Conservation (phyloP, 2,329 filamentous ascomycete species). For the Ophiocordyceps camponoti-saundersi region DNA sequence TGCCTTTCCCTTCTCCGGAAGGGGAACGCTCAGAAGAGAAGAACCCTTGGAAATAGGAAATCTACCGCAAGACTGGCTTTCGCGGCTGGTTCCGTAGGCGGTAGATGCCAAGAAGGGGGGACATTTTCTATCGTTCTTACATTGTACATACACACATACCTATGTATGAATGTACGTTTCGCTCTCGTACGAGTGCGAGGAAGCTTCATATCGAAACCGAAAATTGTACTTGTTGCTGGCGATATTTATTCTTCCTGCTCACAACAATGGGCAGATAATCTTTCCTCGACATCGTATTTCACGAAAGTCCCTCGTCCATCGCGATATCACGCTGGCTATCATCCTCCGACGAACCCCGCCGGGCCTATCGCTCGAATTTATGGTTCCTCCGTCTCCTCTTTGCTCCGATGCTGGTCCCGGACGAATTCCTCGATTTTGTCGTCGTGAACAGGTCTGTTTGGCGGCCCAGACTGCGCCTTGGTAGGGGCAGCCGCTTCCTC, state of each 20-base stretch:
- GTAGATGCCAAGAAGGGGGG: conserved; percentile 45
- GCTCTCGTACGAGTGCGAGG: too few species aligned
- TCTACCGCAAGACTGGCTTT: conserved; percentile 26
- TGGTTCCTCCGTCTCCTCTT: conserved; percentile 6
- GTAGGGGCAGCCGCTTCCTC: background rate
- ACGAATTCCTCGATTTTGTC: conserved; percentile 34
- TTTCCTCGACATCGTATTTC: too few species aligned
- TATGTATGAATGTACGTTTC: too few species aligned
- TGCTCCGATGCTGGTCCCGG: conserved; percentile 33
- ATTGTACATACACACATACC: background rate
- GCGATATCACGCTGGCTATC: too few species aligned
- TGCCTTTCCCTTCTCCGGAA: conserved; percentile 30
- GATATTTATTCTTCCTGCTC: too few species aligned
- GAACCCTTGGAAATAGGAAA: conserved; percentile 47
- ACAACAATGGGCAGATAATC: too few species aligned
- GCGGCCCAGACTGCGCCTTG: conserved; percentile 14
- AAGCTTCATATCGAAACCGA: too few species aligned
- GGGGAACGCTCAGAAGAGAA: conserved; percentile 40
- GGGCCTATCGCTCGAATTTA: too few species aligned
- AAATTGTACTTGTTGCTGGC: too few species aligned
- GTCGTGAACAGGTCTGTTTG: conserved; percentile 27
- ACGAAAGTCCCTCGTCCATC: too few species aligned
- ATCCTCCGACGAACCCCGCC: too few species aligned
- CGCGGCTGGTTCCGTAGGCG: conserved; percentile 25
- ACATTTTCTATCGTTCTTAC: conserved; percentile 18